These are phyloP conservation scores for Pulveroboletus sp. DNA, from an alignment of 768 basidiomycete species.

Conservation along the genomic window DNA sequence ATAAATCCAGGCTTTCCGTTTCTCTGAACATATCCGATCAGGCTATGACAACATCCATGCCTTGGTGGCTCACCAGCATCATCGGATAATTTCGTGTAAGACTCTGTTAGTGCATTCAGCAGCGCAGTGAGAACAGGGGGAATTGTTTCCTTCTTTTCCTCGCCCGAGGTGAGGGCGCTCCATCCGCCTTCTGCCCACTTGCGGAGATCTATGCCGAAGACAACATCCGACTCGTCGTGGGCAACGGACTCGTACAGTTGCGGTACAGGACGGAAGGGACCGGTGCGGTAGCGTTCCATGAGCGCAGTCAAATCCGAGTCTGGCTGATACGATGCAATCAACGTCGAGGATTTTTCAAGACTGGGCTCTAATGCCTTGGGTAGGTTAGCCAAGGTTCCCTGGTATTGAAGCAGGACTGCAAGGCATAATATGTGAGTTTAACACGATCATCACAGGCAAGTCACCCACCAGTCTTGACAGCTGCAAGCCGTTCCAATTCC, in stretches of 20 bases:
- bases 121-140: conserved; percentile 74
- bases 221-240: conserved; percentile 79
- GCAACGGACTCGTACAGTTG: conserved; percentile 84
- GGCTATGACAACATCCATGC: background rate
- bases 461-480: conserved; percentile 73
- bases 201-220: conserved; percentile 88
- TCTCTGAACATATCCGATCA: conserved; percentile 46
- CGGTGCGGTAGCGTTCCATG: conserved; percentile 90
- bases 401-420: conserved; percentile 80
- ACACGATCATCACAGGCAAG: conserved; percentile 1
- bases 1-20: conserved; percentile 91
- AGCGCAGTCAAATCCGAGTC: conserved; percentile 83
- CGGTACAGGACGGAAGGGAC: conserved; percentile 83
- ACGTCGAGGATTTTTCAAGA: conserved; percentile 64
- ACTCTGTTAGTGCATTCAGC: conserved; percentile 56
- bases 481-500: conserved; percentile 79
- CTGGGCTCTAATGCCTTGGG: conserved; percentile 64
- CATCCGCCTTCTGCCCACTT: conserved; percentile 88
- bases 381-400: conserved; percentile 70
- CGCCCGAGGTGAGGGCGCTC: conserved; percentile 51
- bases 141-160: conserved; percentile 56
- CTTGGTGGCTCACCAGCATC: conserved; percentile 53
- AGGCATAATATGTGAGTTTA: background rate
- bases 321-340: conserved; percentile 82
- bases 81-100: conserved; percentile 55